Conservation (phyloP, 306 rosid species). For the Vigna hirtella region DNA sequence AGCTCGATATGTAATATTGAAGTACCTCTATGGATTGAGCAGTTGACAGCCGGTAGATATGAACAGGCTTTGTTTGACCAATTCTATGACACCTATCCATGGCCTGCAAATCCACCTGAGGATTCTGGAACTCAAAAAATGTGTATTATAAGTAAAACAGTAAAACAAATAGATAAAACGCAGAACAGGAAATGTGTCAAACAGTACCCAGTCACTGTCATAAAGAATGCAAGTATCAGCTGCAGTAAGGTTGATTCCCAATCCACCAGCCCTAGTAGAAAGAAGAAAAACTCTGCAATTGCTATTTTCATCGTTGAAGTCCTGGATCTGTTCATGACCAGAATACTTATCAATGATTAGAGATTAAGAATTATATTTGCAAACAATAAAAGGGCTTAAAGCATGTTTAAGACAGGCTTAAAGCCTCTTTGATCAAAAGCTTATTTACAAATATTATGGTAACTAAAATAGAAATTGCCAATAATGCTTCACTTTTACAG, state of each 20-base stretch:
- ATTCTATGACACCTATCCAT: constrained; percentile 99
- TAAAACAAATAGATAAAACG: constrained; percentile 15
- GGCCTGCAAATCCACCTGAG: constrained; percentile 98
- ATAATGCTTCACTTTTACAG: background rate
- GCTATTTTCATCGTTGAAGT: constrained; percentile 77
- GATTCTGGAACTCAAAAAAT: constrained; percentile 70
- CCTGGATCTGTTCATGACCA: constrained; percentile 63
- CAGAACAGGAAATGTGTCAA: background rate
- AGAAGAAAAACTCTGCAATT: constrained; percentile 73
- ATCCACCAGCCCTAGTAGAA: constrained; percentile 97
- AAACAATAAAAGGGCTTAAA: background rate
- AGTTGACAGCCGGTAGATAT: constrained; percentile 94
- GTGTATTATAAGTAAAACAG: constrained; percentile 24
- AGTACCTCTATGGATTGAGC: constrained; percentile 93
- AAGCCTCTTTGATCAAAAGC: constrained; percentile 1
- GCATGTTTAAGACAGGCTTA: background rate
- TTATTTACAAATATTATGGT: background rate
- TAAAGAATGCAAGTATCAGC: constrained; percentile 98
- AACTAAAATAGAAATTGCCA: background rate
- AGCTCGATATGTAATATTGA: background rate
- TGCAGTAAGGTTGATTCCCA: constrained; percentile 97
- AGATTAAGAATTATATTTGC: constrained; percentile 4
- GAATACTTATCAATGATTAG: constrained; percentile 9
- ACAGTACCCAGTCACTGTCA: constrained; percentile 98
- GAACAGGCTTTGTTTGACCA: constrained; percentile 97